Percentiles rank a stretch among this genome's conserved stretches.
Evolutionary conservation across 1,284 basidiomycete species (phyloP).

Genomic region (Melampsora allii-populina): DNA sequence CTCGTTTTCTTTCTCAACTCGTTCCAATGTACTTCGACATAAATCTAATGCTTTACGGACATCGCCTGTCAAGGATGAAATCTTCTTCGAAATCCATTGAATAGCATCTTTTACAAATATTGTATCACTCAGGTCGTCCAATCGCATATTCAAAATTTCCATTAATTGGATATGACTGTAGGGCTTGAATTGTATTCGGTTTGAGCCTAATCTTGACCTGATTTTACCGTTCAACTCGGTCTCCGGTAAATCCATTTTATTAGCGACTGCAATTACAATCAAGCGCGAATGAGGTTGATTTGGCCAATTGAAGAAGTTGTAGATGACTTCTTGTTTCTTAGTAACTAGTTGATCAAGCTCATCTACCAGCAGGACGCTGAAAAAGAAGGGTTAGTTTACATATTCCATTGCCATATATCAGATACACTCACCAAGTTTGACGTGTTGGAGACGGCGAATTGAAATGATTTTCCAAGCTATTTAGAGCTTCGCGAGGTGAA

Average conservation of each 20-base stretch:
- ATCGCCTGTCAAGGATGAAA: conserved; percentile 90
- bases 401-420: neutral
- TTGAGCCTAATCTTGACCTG: conserved; percentile 88
- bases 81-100: conserved; percentile 83
- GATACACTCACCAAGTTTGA: conserved; percentile 48
- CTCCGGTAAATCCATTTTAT: conserved; percentile 97
- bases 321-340: conserved; percentile 93
- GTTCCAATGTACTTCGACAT: conserved; percentile 69
- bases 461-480: conserved; percentile 49
- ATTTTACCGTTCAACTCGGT: conserved; percentile 88
- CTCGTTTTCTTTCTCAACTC: conserved; percentile 46
- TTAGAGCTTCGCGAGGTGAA: conserved; percentile 47
- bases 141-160: conserved; percentile 77
- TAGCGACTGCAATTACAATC: conserved; percentile 94
- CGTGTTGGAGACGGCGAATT: conserved; percentile 48
- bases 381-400: conserved; percentile 12
- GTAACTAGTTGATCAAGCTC: conserved; percentile 96
- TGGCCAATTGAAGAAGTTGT: conserved; percentile 99
- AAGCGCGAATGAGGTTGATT: conserved; percentile 79
- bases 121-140: conserved; percentile 54
- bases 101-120: conserved; percentile 67
- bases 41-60: conserved; percentile 90
- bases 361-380: conserved; percentile 92
- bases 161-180: conserved; percentile 78
- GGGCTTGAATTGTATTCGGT: conserved; percentile 89